Conservation (phyloP, 768 basidiomycete species). For the Pisolithus sp. region DNA sequence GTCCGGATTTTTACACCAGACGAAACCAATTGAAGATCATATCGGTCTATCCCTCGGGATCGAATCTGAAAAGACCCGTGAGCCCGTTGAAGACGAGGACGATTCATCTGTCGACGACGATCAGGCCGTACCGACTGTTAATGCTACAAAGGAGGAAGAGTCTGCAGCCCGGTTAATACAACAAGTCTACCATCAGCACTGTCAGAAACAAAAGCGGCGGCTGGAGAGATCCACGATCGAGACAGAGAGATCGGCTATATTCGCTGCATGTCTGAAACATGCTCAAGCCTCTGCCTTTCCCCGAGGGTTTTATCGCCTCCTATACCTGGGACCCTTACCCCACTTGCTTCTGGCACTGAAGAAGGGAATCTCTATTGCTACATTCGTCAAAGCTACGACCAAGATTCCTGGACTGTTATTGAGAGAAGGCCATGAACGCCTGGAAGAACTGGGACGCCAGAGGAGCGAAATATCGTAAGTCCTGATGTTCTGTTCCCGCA, state of each 20-base stretch:
- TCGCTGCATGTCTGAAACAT: constrained; percentile 22
- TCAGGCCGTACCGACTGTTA: too few relatives aligned
- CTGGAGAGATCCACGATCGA: constrained; percentile 11
- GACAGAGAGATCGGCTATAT: constrained; percentile 20
- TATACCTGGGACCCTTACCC: constrained; percentile 35
- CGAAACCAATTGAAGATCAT: background rate
- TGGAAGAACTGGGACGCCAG: constrained; percentile 29
- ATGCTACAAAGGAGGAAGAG: too few relatives aligned
- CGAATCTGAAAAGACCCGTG: too few relatives aligned
- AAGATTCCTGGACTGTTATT: constrained; percentile 23
- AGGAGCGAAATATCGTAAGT: background rate
- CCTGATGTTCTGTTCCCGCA: background rate
- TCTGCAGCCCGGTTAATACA: constrained; percentile 20
- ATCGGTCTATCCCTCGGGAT: background rate
- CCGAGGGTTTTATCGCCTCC: constrained; percentile 25
- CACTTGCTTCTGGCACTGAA: constrained; percentile 38
- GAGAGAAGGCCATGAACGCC: constrained; percentile 24
- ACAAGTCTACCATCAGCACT: constrained; percentile 8
- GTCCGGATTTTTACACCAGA: background rate
- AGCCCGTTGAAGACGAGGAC: too few relatives aligned
- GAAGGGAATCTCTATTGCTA: constrained; percentile 18
- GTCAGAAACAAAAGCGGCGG: background rate
- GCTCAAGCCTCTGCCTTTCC: constrained; percentile 25
- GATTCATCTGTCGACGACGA: too few relatives aligned
- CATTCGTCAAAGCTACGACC: constrained; percentile 26